These are phyloP conservation scores for Sicyos edulis DNA, from an alignment of 306 rosid genomes.

Conservation along the genomic window DNA sequence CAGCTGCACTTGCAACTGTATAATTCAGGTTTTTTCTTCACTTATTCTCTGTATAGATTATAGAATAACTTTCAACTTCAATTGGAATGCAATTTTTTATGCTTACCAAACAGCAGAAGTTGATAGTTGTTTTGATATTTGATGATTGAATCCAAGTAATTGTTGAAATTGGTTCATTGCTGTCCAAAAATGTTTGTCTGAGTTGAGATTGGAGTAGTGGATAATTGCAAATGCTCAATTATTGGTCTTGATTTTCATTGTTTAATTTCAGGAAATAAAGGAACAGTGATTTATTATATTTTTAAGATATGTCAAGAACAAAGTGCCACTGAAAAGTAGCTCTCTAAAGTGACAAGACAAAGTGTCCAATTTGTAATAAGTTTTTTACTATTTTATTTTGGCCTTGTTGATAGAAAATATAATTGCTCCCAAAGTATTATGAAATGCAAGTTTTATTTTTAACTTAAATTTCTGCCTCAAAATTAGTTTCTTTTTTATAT, in stretches of 20 bases:
- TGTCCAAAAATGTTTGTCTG: background rate
- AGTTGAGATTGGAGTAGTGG: background rate
- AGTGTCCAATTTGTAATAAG: too few species aligned
- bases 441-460: background rate
- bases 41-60: constrained; percentile 11
- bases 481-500: too few species aligned
- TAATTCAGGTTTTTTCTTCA: background rate
- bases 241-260: background rate
- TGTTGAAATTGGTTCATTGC: background rate
- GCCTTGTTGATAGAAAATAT: too few species aligned
- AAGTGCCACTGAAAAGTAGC: too few species aligned
- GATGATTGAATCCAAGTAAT: background rate
- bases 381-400: too few species aligned
- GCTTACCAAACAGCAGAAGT: background rate
- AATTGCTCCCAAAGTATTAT: too few species aligned
- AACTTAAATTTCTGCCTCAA: too few species aligned
- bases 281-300: too few species aligned
- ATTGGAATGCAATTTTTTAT: constrained; percentile 2
- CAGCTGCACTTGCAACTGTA: background rate
- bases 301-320: too few species aligned
- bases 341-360: too few species aligned
- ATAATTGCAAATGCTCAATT: background rate
- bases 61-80: constrained; percentile 1
- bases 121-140: background rate
- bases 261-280: background rate